Evolutionary conservation across 2,329 filamentous ascomycete genomes (phyloP).

Genomic region (Pseudogymnoascus sp.): DNA sequence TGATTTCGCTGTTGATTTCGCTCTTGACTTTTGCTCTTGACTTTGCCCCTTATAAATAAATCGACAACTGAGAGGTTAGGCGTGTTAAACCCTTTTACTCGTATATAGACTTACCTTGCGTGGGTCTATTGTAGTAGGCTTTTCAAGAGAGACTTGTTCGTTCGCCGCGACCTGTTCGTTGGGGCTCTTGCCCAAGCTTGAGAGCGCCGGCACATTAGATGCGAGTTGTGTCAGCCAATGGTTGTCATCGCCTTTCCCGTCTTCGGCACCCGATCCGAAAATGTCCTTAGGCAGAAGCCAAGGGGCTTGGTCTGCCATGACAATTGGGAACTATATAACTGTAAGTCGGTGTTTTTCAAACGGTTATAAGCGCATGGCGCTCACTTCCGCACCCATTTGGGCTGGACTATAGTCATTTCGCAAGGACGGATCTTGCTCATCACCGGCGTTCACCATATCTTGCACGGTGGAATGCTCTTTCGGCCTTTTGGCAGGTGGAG

Average conservation of each 20-base stretch:
- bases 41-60: not conserved
- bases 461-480: not conserved
- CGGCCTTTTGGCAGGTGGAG: not conserved
- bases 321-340: not conserved
- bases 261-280: not conserved
- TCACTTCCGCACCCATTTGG: not conserved
- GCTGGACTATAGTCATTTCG: not conserved
- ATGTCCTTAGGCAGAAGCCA: not conserved
- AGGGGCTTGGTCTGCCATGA: not conserved
- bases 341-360: not conserved
- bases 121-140: not conserved
- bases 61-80: not conserved
- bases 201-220: not conserved
- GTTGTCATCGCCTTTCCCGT: not conserved
- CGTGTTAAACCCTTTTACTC: not conserved
- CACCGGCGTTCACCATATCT: not conserved
- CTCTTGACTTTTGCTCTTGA: not conserved
- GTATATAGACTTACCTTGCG: not conserved
- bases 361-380: not conserved
- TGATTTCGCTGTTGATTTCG: not conserved
- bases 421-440: constrained; percentile 2
- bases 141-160: not conserved
- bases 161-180: not conserved
- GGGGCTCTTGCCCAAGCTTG: not conserved
- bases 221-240: not conserved